Conservation (phyloP, 2,329 filamentous ascomycete species). For the Akanthomyces uredinophilus region DNA sequence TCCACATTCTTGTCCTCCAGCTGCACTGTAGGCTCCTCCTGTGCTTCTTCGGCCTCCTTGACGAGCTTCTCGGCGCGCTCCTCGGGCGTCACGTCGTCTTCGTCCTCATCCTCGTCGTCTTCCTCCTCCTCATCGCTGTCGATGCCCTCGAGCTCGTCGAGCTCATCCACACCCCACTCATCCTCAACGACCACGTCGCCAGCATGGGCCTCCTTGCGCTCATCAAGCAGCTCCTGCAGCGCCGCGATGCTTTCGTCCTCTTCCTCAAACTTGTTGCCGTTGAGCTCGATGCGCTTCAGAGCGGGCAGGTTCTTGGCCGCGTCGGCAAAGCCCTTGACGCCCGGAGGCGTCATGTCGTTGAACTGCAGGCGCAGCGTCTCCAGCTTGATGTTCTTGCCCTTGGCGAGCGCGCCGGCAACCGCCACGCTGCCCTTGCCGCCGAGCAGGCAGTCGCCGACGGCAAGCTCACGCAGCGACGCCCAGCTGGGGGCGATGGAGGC, state of each 20-base stretch:
- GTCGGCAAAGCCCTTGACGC: slow-evolving; percentile 64
- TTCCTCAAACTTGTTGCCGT: slow-evolving; percentile 91
- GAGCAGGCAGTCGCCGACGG: slow-evolving; percentile 82
- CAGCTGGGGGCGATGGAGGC: slow-evolving; percentile 70
- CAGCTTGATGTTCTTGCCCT: slow-evolving; percentile 73
- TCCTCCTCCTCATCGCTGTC: slow-evolving; percentile 62
- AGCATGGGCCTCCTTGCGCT: slow-evolving; percentile 68
- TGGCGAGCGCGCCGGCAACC: slow-evolving; percentile 66
- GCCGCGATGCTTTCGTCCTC: slow-evolving; percentile 68
- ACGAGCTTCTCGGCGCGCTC: slow-evolving; percentile 64
- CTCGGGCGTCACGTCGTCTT: slow-evolving; percentile 58
- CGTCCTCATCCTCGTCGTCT: slow-evolving; percentile 62
- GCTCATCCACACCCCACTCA: slow-evolving; percentile 77
- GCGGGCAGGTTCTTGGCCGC: slow-evolving; percentile 68
- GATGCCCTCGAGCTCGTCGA: slow-evolving; percentile 80
- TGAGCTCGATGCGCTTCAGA: slow-evolving; percentile 83
- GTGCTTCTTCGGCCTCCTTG: slow-evolving; percentile 65
- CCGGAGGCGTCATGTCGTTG: slow-evolving; percentile 83
- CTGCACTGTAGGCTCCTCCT: slow-evolving; percentile 67
- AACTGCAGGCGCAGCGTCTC: slow-evolving; percentile 81
- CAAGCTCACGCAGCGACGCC: slow-evolving; percentile 73
- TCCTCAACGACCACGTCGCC: slow-evolving; percentile 68
- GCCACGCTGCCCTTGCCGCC: slow-evolving; percentile 70
- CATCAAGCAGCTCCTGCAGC: slow-evolving; percentile 67
- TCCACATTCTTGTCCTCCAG: slow-evolving; percentile 75